Conservation (phyloP, 768 basidiomycete species). For the Hortiboletus flavorubellus region DNA sequence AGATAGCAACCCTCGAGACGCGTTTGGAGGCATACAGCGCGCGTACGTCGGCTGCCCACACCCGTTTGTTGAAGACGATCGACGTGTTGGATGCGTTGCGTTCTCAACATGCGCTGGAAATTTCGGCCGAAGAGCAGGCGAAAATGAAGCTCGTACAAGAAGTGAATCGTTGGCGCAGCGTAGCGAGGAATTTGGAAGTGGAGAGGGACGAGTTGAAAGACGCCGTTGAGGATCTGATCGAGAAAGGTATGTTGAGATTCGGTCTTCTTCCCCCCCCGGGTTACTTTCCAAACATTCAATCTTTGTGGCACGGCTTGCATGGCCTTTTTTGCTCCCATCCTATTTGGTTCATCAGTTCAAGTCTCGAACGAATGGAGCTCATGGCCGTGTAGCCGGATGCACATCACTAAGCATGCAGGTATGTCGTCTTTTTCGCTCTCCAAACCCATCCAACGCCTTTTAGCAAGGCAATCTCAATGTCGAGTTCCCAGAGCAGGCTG, state of each 20-base stretch:
- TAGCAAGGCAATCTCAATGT: constrained; percentile 21
- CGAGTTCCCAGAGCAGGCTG: constrained; percentile 20
- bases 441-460: constrained; percentile 13
- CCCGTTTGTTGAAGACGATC: constrained; percentile 46
- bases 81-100: constrained; percentile 48
- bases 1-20: constrained; percentile 31
- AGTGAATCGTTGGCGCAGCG: constrained; percentile 33
- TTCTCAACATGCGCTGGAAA: constrained; percentile 38
- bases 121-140: constrained; percentile 32
- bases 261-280: neutral
- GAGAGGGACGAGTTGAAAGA: constrained; percentile 55
- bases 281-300: neutral
- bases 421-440: constrained; percentile 18
- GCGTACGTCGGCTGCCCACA: constrained; percentile 41
- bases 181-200: constrained; percentile 36
- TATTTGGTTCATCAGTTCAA: constrained; percentile 37
- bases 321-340: neutral
- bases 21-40: constrained; percentile 37
- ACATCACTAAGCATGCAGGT: constrained; percentile 43
- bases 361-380: constrained; percentile 40
- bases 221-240: constrained; percentile 49
- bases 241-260: constrained; percentile 48
- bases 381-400: constrained; percentile 46
- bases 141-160: constrained; percentile 37
- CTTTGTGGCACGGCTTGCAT: neutral